A percentile compares a stretch with the other conserved stretches of the same genome.
Conservation (phyloP, 2,329 filamentous ascomycete species). For the Aspergillus niger region DNA sequence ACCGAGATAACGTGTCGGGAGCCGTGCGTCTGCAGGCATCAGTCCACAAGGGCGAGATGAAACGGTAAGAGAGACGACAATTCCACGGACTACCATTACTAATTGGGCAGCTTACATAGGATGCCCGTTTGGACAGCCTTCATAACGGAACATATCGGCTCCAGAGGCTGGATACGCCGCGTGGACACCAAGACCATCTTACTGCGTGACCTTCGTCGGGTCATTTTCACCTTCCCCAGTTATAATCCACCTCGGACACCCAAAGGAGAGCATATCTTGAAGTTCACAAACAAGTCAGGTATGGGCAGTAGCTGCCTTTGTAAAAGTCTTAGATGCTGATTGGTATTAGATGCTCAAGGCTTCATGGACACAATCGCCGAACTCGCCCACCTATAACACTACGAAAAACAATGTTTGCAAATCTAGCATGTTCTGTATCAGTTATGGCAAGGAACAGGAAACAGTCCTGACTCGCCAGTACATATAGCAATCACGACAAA, state of each 20-base stretch:
- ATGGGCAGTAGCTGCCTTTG: conserved; percentile 9
- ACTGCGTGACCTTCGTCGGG: conserved; percentile 54
- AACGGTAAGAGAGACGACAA: conserved; percentile 39
- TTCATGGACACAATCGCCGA: conserved; percentile 40
- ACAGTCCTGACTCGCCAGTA: background rate
- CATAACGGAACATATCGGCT: conserved; percentile 51
- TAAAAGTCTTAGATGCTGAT: conserved; percentile 10
- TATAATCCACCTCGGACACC: conserved; percentile 47
- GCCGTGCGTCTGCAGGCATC: conserved; percentile 61
- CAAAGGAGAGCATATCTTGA: conserved; percentile 43
- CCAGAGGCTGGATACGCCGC: conserved; percentile 52
- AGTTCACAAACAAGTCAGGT: conserved; percentile 40
- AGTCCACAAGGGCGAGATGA: conserved; percentile 54
- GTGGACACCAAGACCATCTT: conserved; percentile 47
- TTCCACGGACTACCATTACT: background rate
- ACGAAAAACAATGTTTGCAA: background rate
- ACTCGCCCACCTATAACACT: conserved; percentile 19
- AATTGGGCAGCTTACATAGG: conserved; percentile 25
- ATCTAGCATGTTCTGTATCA: background rate
- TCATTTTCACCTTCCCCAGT: conserved; percentile 54
- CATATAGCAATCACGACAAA: conserved; percentile 10
- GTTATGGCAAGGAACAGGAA: background rate
- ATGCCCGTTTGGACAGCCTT: conserved; percentile 65
- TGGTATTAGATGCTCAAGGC: conserved; percentile 38
- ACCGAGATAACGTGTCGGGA: conserved; percentile 53